phyloP scores from a whole-genome alignment of 306 rosid genomes.

The Bauhinia variegata region DNA sequence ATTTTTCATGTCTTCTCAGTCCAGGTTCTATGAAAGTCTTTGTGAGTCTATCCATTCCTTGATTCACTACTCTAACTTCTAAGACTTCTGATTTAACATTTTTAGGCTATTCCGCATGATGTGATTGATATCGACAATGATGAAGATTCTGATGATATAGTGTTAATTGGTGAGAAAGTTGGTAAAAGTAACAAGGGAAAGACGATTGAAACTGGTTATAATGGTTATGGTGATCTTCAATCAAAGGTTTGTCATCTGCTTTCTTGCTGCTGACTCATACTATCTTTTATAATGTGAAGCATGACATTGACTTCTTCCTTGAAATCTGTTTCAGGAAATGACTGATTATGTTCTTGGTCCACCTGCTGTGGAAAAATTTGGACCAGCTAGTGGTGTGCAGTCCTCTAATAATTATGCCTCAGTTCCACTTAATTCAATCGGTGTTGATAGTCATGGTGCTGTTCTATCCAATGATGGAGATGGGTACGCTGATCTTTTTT shows the following conservation, averaged over 20 bases:
- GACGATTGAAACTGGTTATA: constrained; percentile 41
- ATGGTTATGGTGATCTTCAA: constrained; percentile 46
- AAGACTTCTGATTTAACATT: constrained; percentile 21
- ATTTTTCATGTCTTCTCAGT: no score
- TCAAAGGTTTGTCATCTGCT: constrained; percentile 53
- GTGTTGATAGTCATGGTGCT: constrained; percentile 57
- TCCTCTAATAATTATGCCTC: constrained; percentile 47
- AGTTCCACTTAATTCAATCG: constrained; percentile 45
- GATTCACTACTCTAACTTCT: constrained; percentile 7
- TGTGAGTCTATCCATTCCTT: not conserved
- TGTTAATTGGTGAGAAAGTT: constrained; percentile 48
- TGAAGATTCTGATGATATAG: constrained; percentile 49
- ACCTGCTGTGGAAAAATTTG: constrained; percentile 43
- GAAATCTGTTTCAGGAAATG: constrained; percentile 46
- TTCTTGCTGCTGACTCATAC: constrained; percentile 32
- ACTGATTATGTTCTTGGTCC: constrained; percentile 37
- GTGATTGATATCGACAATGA: constrained; percentile 63
- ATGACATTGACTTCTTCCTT: constrained; percentile 32
- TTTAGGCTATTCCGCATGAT: constrained; percentile 50
- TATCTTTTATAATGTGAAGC: constrained; percentile 2
- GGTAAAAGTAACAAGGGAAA: constrained; percentile 59
- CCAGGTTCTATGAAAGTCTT: constrained; percentile 15
- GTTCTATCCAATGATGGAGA: constrained; percentile 55
- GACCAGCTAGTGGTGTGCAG: constrained; percentile 46
- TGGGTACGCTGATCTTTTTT: constrained; percentile 38